Evolutionary conservation across 1,284 basidiomycete species (phyloP).

Genomic region (Pulchroboletus neoregius): DNA sequence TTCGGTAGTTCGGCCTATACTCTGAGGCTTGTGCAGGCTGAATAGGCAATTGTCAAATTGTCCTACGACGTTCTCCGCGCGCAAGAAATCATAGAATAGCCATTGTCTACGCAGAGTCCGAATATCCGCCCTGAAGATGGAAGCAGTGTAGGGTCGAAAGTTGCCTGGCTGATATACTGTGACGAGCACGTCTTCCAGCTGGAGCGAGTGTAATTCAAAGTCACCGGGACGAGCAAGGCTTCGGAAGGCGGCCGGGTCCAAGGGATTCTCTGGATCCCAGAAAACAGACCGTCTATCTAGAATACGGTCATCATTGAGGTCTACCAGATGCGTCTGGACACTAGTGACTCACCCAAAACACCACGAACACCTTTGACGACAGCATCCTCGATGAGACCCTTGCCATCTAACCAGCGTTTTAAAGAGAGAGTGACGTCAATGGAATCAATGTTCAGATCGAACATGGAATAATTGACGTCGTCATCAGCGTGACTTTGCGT

Average conservation of each 20-base stretch:
- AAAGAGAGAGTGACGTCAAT: conserved; percentile 96
- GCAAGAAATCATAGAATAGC: conserved; percentile 91
- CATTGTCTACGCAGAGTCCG: conserved; percentile 86
- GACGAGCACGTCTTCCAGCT: conserved; percentile 89
- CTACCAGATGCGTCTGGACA: not conserved
- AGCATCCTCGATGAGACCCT: conserved; percentile 88
- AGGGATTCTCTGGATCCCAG: conserved; percentile 79
- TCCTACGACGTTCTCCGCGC: conserved; percentile 92
- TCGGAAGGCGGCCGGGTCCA: conserved; percentile 79
- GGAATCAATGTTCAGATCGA: conserved; percentile 88
- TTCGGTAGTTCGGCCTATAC: conserved; percentile 86
- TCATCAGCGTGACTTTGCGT: conserved; percentile 38
- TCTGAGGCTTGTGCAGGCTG: conserved; percentile 95
- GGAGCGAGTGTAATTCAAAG: conserved; percentile 88
- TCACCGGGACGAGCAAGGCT: conserved; percentile 75
- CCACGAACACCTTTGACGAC: conserved; percentile 93
- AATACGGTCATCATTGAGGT: not conserved
- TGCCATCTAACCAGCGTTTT: conserved; percentile 92
- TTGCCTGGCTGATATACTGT: conserved; percentile 93
- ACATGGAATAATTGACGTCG: conserved; percentile 77
- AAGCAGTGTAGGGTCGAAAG: conserved; percentile 93
- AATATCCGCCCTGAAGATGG: conserved; percentile 93
- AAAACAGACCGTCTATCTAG: conserved; percentile 86
- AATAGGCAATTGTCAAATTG: conserved; percentile 98
- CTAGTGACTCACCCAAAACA: conserved; percentile 66